Evolutionary conservation across 2,329 filamentous ascomycete species (phyloP).

Genomic region (Parafenestella ontariensis): DNA sequence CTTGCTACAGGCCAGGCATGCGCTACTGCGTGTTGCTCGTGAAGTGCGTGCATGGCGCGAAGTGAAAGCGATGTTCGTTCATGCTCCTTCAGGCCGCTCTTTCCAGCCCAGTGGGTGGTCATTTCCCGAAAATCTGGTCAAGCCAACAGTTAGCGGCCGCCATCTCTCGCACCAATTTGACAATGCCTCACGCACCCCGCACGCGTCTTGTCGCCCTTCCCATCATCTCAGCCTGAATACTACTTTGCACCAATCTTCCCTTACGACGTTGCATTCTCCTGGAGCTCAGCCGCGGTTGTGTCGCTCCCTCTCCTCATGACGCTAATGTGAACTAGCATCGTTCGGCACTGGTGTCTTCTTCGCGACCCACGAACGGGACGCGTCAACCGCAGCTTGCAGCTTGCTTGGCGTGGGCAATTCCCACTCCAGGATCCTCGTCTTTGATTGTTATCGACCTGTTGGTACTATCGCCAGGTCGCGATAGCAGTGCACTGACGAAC

Average conservation of each 20-base stretch:
- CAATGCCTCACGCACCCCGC: slow-evolving; percentile 15
- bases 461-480: background rate
- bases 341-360: background rate
- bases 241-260: slow-evolving; percentile 8
- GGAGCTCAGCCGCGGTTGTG: too few species aligned
- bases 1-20: background rate
- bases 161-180: slow-evolving; percentile 28
- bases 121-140: slow-evolving; percentile 27
- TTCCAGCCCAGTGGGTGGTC: slow-evolving; percentile 28
- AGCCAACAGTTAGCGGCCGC: slow-evolving; percentile 26
- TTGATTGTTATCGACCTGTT: background rate
- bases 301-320: too few species aligned
- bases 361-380: background rate
- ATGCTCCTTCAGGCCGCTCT: slow-evolving; percentile 11
- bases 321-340: background rate
- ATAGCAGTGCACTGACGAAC: background rate
- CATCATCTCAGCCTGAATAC: slow-evolving; percentile 13
- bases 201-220: slow-evolving; percentile 22
- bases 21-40: background rate
- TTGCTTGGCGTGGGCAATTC: background rate
- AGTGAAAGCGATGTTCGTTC: too few species aligned
- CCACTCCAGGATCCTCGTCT: background rate
- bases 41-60: too few species aligned
- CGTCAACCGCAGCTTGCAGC: background rate
- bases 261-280: slow-evolving; percentile 17